phyloP scores from a whole-genome alignment of 768 basidiomycete species.

The Suillus placidus region DNA sequence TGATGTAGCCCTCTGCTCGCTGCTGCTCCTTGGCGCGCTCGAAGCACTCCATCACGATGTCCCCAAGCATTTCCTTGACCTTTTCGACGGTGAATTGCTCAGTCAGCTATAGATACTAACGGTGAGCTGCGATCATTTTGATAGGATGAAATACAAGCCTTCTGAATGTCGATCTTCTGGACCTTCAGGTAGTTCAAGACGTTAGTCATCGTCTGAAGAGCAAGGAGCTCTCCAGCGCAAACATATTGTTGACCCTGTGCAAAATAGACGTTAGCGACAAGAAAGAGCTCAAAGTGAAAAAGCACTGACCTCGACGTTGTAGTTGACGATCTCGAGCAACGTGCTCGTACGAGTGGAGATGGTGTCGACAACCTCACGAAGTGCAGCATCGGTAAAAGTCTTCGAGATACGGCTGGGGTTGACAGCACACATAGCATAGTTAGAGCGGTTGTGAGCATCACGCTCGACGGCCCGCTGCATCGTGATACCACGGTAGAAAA shows the following conservation, averaged over 20 bases:
- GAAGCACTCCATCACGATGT: constrained; percentile 86
- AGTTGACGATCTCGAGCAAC: constrained; percentile 98
- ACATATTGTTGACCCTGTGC: constrained; percentile 98
- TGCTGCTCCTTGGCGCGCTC: constrained; percentile 78
- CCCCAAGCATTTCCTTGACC: constrained; percentile 93
- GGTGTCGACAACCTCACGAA: constrained; percentile 95
- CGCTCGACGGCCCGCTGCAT: constrained; percentile 99
- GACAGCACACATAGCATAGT: constrained; percentile 99
- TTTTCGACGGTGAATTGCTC: constrained; percentile 88
- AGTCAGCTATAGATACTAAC: constrained; percentile 59
- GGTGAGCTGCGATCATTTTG: not conserved
- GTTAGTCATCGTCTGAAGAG: constrained; percentile 92
- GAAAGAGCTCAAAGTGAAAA: not conserved
- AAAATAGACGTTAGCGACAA: constrained; percentile 11
- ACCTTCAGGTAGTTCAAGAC: constrained; percentile 96
- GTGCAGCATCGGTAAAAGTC: constrained; percentile 91
- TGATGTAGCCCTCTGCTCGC: constrained; percentile 83
- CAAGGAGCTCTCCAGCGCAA: constrained; percentile 94
- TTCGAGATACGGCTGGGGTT: constrained; percentile 95
- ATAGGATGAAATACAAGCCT: constrained; percentile 48
- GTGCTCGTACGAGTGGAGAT: constrained; percentile 77
- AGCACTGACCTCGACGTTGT: constrained; percentile 78
- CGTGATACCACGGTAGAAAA: constrained; percentile 99
- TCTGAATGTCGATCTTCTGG: constrained; percentile 91
- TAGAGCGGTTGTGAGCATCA: constrained; percentile 88